A percentile compares a stretch with the other conserved stretches of the same genome.
Evolutionary conservation across 208 protist genomes (phyloP).

Genomic region (Wallacemonas sp.): DNA sequence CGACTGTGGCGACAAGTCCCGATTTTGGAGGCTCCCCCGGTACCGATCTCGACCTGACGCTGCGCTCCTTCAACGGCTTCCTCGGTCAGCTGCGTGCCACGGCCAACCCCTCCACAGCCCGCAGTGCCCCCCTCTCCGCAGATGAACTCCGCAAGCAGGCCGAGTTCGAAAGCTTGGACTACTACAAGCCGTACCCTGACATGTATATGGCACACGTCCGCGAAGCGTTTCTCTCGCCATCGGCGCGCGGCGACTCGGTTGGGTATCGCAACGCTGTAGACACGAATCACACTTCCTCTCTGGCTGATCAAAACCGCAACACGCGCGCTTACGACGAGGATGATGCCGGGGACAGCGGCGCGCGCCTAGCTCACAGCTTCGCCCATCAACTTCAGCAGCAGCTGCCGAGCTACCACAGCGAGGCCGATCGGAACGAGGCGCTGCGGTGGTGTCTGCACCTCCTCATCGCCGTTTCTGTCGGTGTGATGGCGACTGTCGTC

Average conservation of each 20-base stretch:
- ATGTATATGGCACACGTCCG: slow-evolving; percentile 83
- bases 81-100: slow-evolving; percentile 40
- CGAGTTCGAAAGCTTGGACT: slow-evolving; percentile 84
- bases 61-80: slow-evolving; percentile 3
- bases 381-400: slow-evolving; percentile 4
- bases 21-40: not conserved
- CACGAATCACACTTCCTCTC: not conserved
- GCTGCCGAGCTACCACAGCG: slow-evolving; percentile 22
- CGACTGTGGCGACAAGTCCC: slow-evolving; percentile 62
- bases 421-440: slow-evolving; percentile 49
- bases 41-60: not conserved
- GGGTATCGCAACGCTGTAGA: not conserved
- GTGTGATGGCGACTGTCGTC: slow-evolving; percentile 67
- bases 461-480: slow-evolving; percentile 81
- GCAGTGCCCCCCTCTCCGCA: slow-evolving; percentile 40
- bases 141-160: slow-evolving; percentile 58
- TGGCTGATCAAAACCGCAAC: not conserved
- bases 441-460: slow-evolving; percentile 87
- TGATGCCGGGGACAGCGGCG: not conserved
- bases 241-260: not conserved
- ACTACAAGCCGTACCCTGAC: slow-evolving; percentile 78
- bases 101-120: slow-evolving; percentile 63
- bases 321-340: not conserved
- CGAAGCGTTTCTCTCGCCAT: slow-evolving; percentile 17
- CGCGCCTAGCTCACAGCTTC: slow-evolving; percentile 5